Evolutionary conservation across 192 early-diverging fungal species (phyloP), one percentile per base, ranked within the genome.

Genomic region (Coemansia sp.): DNA sequence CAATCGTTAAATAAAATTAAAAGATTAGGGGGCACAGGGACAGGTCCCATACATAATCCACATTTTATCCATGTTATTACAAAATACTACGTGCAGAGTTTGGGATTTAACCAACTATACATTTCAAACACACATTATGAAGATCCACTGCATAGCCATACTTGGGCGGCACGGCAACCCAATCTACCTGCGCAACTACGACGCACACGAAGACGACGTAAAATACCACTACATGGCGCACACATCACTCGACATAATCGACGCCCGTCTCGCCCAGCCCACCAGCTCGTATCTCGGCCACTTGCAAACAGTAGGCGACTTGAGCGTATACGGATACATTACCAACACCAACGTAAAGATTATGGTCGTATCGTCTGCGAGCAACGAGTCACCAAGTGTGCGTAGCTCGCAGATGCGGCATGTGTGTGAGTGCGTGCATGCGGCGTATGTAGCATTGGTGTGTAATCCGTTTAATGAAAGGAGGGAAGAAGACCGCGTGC

Each of bases 171-270:
- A 92, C 86, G 95, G 93, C 76, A 93, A 92, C 73, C 95, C 95
- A 4, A 68, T 97, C 22, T 93, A 87, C 67, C 85, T 95, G 66
- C 87, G 88, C 62, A 92, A 86, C 66, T 92, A 91, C 73, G 90
- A 86, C 68, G 12, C 76, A 15, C 69, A 84, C 50, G 87, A 92
- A 60, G 85, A 87, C 5, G 89, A 93, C 66, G 85, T 95, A 21
- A 92, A 94, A 66, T 94, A 90, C 74, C 91, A 94, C 80, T 95
- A 93, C 66, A 72, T 95, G 70, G 91, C 90, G n/a, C 92, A 95
- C 64, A 95, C 93, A 2, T 90, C 93, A 0, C 88, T 87, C 69
- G 95, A 97, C 76, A 84, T 94, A 5, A 90, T 97, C 67, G 95
- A 95, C 59, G 73, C 76, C 48, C 66, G 69, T 10, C n/a, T 71